Evolutionary conservation across 23 red algal genomes (phyloP), one percentile per base, ranked within the genome.

Genomic region (Gracilaria caudata): DNA sequence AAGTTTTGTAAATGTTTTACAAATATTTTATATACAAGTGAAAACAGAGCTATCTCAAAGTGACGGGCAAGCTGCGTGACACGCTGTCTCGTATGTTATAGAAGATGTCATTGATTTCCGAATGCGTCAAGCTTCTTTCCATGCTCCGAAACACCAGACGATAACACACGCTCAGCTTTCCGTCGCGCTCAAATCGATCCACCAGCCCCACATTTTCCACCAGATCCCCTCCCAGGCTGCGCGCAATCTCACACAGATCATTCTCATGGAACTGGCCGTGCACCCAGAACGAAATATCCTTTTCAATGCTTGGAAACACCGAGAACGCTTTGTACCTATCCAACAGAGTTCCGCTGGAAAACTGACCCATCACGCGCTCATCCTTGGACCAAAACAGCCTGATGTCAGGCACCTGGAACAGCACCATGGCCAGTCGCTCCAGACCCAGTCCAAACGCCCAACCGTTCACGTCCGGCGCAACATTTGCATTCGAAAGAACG

Each of bases 361-460:
- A 99, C 84, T 99, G 97, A 12, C 10, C 30, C 24, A 72, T 28
- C 40, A 99, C 93, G 13, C 97, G 92, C 47, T 86, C 68, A 77
- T 99, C 93, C 25, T 88, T 30, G n/a, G 80, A 88, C 97, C 97
- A 99, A 57, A 99, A 95, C 72, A 99, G 81, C 39, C 97, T 43
- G 63, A 99, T 99, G 75, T 99, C 97, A 1, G 97, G 97, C 9
- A 99, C 77, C 25, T 78, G 89, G 45, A 96, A 95, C 40, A 99
- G 78, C 23, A 99, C 97, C 97, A 99, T 99, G 4, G 97, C 97
- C 56, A 99, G 86, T 35, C 97, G 71, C 59, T 99, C 97, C 25
- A 99, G 87, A 23, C 97, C 97, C 25, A 99, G 44, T 5, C 97
- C 97, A 80, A 96, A 99, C 12, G 97, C 97, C 97, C 97, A 99